Conservation (phyloP, 2,329 filamentous ascomycete genomes). For the Pseudocercospora musae region DNA sequence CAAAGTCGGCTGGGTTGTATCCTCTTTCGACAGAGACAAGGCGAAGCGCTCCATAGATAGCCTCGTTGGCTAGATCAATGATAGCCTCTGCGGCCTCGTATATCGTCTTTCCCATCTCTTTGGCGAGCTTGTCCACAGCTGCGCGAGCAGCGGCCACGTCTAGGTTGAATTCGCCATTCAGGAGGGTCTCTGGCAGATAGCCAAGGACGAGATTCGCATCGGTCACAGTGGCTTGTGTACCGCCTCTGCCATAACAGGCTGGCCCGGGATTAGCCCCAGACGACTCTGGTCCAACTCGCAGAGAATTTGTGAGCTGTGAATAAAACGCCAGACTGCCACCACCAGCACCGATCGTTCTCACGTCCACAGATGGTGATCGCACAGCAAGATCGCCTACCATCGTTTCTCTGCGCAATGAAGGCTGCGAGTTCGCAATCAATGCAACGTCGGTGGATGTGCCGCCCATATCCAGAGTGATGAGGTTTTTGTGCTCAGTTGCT, state of each 20-base stretch:
- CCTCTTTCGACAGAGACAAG: conserved; percentile 29
- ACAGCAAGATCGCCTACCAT: conserved; percentile 30
- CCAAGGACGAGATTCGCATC: conserved; percentile 29
- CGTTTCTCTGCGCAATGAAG: conserved; percentile 26
- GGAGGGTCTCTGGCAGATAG: conserved; percentile 27
- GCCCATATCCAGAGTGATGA: conserved; percentile 30
- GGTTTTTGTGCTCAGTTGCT: conserved; percentile 27
- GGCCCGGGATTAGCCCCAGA: conserved; percentile 26
- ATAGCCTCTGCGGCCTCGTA: conserved; percentile 28
- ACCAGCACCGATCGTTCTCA: conserved; percentile 28
- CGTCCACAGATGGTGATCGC: conserved; percentile 26
- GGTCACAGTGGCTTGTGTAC: conserved; percentile 28
- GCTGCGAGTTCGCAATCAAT: conserved; percentile 26
- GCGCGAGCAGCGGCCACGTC: conserved; percentile 24
- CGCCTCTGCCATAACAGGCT: conserved; percentile 27
- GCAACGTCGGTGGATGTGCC: conserved; percentile 29
- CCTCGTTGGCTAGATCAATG: conserved; percentile 28
- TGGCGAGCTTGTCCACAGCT: conserved; percentile 23
- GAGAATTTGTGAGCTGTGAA: conserved; percentile 26
- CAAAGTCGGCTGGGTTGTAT: conserved; percentile 29
- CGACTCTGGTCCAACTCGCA: conserved; percentile 28
- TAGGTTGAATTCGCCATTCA: conserved; percentile 29
- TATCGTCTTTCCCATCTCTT: conserved; percentile 28
- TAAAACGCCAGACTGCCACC: conserved; percentile 29
- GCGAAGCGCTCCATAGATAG: conserved; percentile 28